phyloP scores from a whole-genome alignment of 345 rosid genomes.

The Melaleuca quinquenervia region DNA sequence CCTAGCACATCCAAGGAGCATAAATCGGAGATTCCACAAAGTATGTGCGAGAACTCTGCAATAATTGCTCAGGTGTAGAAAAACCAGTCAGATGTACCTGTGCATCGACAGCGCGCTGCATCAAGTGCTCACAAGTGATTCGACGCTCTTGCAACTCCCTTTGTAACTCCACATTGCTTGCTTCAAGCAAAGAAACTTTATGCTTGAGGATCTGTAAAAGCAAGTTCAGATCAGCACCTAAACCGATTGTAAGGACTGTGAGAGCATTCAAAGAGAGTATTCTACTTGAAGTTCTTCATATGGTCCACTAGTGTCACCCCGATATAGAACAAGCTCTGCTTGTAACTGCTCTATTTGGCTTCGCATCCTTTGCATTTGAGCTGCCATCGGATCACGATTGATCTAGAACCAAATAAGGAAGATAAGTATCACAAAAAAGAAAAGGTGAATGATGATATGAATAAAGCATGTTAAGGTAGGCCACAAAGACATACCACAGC shows the following conservation, averaged over 20 bases:
- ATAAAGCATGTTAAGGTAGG: neutral
- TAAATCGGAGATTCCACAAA: neutral
- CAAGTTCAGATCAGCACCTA: neutral
- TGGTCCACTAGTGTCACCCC: slow-evolving; percentile 50
- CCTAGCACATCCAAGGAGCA: slow-evolving; percentile 27
- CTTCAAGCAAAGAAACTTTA: slow-evolving; percentile 75
- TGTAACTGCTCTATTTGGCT: slow-evolving; percentile 95
- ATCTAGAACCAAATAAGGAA: slow-evolving; percentile 28
- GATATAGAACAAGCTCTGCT: slow-evolving; percentile 70
- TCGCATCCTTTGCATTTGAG: slow-evolving; percentile 78
- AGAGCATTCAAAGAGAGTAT: neutral
- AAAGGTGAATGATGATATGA: neutral
- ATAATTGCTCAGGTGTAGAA: neutral
- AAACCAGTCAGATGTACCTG: slow-evolving; percentile 38
- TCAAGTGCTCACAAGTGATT: slow-evolving; percentile 56
- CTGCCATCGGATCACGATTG: slow-evolving; percentile 83
- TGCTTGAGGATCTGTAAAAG: slow-evolving; percentile 68
- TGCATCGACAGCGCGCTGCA: slow-evolving; percentile 69
- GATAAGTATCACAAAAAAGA: neutral
- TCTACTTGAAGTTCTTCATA: slow-evolving; percentile 90
- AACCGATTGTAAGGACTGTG: neutral
- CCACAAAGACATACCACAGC: slow-evolving; percentile 57
- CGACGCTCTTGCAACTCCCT: slow-evolving; percentile 68
- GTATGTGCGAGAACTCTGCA: neutral
- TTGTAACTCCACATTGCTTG: slow-evolving; percentile 67